Evolutionary conservation across 345 rosid genomes (phyloP).

Genomic region (Eucalyptus melliodora): DNA sequence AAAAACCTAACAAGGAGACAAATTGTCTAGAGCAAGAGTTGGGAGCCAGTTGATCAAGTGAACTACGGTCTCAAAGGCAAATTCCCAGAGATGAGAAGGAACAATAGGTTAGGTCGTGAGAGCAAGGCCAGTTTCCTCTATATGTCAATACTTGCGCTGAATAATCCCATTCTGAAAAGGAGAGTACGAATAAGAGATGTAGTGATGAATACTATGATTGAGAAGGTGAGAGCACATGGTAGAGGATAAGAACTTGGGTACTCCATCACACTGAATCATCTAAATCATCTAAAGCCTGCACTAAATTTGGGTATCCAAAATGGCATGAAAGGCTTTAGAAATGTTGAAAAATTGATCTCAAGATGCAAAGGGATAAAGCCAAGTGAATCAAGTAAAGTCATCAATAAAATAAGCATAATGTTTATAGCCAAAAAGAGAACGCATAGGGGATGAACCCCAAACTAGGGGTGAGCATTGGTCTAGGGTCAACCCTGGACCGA

Average conservation of each 20-base stretch:
- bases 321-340: neutral
- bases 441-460: neutral
- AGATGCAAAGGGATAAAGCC: neutral
- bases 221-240: neutral
- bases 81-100: neutral
- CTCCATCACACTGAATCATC: neutral
- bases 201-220: neutral
- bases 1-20: neutral
- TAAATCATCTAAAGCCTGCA: neutral
- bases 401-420: neutral
- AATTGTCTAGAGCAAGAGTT: neutral
- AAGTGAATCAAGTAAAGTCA: neutral
- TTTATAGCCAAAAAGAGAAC: neutral
- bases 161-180: neutral
- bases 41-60: neutral
- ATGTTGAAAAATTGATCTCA: neutral
- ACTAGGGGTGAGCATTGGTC: neutral
- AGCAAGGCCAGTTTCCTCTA: neutral
- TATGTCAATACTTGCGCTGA: no score
- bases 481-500: no score
- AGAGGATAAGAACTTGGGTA: neutral
- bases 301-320: neutral
- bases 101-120: neutral
- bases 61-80: neutral
- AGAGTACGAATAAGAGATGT: neutral